Percentiles rank a stretch among this genome's conserved stretches.
Evolutionary conservation across 2,329 filamentous ascomycete species (phyloP).

Genomic region (Dothistroma pini): DNA sequence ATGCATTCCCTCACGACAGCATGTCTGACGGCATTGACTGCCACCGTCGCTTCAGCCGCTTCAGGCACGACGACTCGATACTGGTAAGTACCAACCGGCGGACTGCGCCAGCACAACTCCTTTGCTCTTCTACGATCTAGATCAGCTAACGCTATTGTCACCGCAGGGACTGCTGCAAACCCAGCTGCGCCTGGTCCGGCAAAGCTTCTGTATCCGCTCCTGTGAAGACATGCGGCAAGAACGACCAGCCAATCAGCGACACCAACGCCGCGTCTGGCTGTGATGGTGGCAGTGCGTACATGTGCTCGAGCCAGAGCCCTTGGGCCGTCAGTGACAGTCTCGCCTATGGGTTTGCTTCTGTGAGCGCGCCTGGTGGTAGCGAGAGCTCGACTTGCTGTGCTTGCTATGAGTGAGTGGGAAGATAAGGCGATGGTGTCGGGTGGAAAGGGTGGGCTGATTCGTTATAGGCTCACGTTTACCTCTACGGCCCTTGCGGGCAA

Average conservation of each 20-base stretch:
- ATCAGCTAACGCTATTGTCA: background rate
- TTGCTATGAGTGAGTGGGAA: slow-evolving; percentile 51
- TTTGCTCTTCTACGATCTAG: no score
- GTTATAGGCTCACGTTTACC: slow-evolving; percentile 51
- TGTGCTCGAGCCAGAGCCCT: slow-evolving; percentile 60
- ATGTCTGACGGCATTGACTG: slow-evolving; percentile 17
- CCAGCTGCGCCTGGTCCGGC: slow-evolving; percentile 58
- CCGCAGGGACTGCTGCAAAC: slow-evolving; percentile 64
- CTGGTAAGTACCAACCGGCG: slow-evolving; percentile 37
- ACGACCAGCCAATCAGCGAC: slow-evolving; percentile 54
- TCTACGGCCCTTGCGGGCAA: slow-evolving; percentile 55
- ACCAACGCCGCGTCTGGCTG: slow-evolving; percentile 52
- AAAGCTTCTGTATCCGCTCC: slow-evolving; percentile 54
- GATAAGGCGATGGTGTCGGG: background rate
- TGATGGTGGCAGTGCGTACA: slow-evolving; percentile 55
- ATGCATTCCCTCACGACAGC: slow-evolving; percentile 19
- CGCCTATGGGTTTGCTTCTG: slow-evolving; percentile 64
- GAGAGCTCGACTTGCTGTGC: slow-evolving; percentile 64
- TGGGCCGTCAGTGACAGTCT: slow-evolving; percentile 58
- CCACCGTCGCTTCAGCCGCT: slow-evolving; percentile 21
- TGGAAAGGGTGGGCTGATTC: background rate
- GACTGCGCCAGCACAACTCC: no score
- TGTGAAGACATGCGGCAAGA: slow-evolving; percentile 53
- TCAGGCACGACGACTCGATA: slow-evolving; percentile 37
- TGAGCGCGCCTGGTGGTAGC: slow-evolving; percentile 46